Conservation (phyloP, 192 early-diverging fungal species). For the Cladochytrium replicatum region DNA sequence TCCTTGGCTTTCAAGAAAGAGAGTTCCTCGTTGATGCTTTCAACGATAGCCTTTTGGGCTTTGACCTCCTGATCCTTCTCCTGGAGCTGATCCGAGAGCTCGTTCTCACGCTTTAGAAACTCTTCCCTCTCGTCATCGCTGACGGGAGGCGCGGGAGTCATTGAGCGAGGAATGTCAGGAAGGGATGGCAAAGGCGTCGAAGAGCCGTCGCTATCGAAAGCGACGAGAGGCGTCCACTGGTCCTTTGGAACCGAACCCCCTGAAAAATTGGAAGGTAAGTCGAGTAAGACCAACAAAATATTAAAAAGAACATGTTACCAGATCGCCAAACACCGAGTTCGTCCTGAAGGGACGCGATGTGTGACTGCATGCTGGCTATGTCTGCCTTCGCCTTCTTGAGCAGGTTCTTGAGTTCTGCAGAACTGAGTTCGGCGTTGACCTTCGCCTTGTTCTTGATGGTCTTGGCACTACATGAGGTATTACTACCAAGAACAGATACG, state of each 20-base stretch:
- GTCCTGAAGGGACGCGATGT: constrained; percentile 73
- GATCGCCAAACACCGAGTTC: constrained; percentile 86
- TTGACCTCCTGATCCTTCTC: constrained; percentile 83
- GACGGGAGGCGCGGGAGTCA: constrained; percentile 66
- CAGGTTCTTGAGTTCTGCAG: constrained; percentile 87
- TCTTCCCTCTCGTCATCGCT: constrained; percentile 89
- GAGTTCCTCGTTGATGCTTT: constrained; percentile 66
- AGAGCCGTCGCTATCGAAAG: constrained; percentile 6
- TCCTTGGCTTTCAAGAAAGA: constrained; percentile 52
- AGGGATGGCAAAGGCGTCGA: constrained; percentile 1
- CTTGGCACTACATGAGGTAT: constrained; percentile 69
- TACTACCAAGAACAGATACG: no score
- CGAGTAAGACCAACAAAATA: background rate
- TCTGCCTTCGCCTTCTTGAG: constrained; percentile 85
- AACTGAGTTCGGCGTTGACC: constrained; percentile 92
- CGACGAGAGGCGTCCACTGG: background rate
- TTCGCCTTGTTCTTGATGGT: constrained; percentile 99
- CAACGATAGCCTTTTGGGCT: constrained; percentile 42
- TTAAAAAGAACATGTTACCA: constrained; percentile 39
- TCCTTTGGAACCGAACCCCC: constrained; percentile 14
- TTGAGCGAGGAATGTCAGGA: constrained; percentile 43
- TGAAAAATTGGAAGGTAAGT: constrained; percentile 2
- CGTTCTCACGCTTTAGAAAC: constrained; percentile 90
- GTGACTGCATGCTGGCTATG: constrained; percentile 68
- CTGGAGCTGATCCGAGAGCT: constrained; percentile 84